Evolutionary conservation across 2,329 filamentous ascomycete genomes (phyloP).

Genomic region (Tympanopsis confertula): DNA sequence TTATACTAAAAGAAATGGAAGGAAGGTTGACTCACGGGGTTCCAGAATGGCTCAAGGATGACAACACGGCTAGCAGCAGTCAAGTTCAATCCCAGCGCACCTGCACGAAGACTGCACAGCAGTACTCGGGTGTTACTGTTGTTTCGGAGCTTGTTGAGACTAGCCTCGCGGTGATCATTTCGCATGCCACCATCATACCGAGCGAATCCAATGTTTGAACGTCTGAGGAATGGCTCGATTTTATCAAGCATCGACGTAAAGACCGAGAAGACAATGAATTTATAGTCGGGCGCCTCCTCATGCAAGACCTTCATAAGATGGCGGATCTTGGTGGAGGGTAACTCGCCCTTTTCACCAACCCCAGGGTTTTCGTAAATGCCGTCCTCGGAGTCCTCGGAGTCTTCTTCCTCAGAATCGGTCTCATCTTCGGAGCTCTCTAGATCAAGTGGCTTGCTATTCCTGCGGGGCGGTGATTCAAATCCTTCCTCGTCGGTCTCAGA

Average conservation of each 20-base stretch:
- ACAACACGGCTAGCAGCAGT: conserved; percentile 88
- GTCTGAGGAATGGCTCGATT: conserved; percentile 77
- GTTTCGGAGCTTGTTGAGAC: conserved; percentile 64
- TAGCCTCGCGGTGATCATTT: conserved; percentile 83
- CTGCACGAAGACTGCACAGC: conserved; percentile 88
- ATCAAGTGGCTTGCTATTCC: too few relatives aligned
- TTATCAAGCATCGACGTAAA: conserved; percentile 98
- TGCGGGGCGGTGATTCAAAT: conserved; percentile 10
- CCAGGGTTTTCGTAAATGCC: conserved; percentile 12
- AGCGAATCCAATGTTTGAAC: conserved; percentile 65
- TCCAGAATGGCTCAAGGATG: conserved; percentile 97
- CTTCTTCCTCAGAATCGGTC: conserved; percentile 12
- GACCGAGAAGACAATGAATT: conserved; percentile 96
- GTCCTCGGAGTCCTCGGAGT: conserved; percentile 11
- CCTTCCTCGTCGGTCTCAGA: conserved; percentile 40
- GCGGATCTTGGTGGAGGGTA: conserved; percentile 81
- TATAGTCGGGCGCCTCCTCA: conserved; percentile 69
- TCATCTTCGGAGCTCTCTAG: conserved; percentile 12
- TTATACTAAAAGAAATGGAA: not conserved
- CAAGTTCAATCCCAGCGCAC: conserved; percentile 82
- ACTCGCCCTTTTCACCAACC: conserved; percentile 32
- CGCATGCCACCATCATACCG: conserved; percentile 93
- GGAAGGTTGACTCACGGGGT: conserved; percentile 51
- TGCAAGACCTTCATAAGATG: conserved; percentile 72
- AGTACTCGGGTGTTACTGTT: conserved; percentile 69